These are phyloP conservation scores for Avena eriantha DNA, from an alignment of 176 grass and related monocot genomes.

Conservation along the genomic window DNA sequence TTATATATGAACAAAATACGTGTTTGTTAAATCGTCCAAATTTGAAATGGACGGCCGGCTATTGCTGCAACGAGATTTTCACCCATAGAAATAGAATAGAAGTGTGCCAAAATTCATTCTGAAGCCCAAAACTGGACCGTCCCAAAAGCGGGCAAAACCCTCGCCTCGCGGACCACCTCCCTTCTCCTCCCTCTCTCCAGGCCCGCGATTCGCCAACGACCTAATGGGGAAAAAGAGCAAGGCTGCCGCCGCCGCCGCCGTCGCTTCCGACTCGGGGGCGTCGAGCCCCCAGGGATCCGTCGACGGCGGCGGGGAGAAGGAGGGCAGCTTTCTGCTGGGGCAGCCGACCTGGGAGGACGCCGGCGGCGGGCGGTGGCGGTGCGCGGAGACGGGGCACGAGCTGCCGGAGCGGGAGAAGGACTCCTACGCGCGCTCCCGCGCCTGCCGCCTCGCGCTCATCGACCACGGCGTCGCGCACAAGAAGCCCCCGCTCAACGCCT, in stretches of 20 bases:
- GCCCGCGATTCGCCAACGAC: not conserved
- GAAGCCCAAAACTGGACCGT: not conserved
- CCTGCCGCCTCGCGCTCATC: conserved; percentile 85
- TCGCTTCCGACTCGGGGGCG: not conserved
- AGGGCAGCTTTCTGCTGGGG: conserved; percentile 84
- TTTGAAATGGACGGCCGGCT: not conserved
- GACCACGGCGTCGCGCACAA: conserved; percentile 64
- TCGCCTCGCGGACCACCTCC: conserved; percentile 3
- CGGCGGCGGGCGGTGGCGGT: conserved; percentile 69
- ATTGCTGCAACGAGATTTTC: too few species aligned
- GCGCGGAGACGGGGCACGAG: conserved; percentile 87
- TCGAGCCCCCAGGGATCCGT: conserved; percentile 42
- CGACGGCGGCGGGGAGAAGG: conserved; percentile 58
- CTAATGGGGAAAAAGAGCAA: conserved; percentile 63
- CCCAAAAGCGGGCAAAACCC: conserved; percentile 29
- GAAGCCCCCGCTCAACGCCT: conserved; percentile 81
- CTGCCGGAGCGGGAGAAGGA: conserved; percentile 83
- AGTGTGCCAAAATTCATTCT: not conserved
- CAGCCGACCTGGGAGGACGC: conserved; percentile 74
- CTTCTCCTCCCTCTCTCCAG: not conserved
- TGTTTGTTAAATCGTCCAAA: not conserved
- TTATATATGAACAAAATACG: not conserved
- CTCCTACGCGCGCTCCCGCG: conserved; percentile 64
- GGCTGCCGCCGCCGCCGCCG: not conserved
- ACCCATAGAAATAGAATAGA: too few species aligned